Evolutionary conservation across 805 yeast genomes (phyloP).

Genomic region (Starmerella powellii): DNA sequence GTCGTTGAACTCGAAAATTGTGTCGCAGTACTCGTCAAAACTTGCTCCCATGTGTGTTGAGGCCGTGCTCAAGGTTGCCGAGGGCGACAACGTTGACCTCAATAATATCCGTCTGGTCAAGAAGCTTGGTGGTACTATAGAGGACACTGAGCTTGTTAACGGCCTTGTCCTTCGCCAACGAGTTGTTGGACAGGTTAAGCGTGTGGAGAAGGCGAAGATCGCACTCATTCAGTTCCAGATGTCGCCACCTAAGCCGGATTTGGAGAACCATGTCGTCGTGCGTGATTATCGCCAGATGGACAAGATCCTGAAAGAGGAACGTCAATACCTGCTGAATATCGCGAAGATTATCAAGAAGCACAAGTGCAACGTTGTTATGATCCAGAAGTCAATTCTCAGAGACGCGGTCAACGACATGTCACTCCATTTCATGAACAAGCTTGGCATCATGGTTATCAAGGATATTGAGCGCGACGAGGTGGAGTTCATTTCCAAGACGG

Average conservation of each 20-base stretch:
- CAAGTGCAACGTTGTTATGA: conserved; percentile 81
- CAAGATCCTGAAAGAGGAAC: conserved; percentile 92
- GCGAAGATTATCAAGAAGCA: conserved; percentile 95
- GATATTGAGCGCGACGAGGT: conserved; percentile 95
- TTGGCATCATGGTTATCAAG: conserved; percentile 85
- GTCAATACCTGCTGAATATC: conserved; percentile 85
- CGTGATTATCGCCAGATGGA: conserved; percentile 99
- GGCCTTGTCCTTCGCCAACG: conserved; percentile 91
- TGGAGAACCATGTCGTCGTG: conserved; percentile 95
- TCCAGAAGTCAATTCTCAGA: conserved; percentile 85
- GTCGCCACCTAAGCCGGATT: conserved; percentile 93
- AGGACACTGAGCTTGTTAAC: conserved; percentile 74
- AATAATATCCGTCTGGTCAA: conserved; percentile 80
- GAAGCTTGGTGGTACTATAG: conserved; percentile 95
- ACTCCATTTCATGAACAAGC: conserved; percentile 82
- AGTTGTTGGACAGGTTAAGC: conserved; percentile 86
- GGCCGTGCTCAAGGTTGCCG: conserved; percentile 68
- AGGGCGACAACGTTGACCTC: conserved; percentile 63
- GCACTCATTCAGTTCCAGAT: conserved; percentile 87
- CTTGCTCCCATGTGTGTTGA: conserved; percentile 93
- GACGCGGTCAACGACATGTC: conserved; percentile 94
- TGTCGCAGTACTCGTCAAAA: conserved; percentile 74
- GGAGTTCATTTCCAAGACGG: conserved; percentile 72
- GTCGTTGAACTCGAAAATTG: conserved; percentile 87
- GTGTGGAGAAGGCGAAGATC: conserved; percentile 86